Base-by-base conservation (phyloP, 257 asterid genomes). In the Fraxinus cuspidata region DNA sequence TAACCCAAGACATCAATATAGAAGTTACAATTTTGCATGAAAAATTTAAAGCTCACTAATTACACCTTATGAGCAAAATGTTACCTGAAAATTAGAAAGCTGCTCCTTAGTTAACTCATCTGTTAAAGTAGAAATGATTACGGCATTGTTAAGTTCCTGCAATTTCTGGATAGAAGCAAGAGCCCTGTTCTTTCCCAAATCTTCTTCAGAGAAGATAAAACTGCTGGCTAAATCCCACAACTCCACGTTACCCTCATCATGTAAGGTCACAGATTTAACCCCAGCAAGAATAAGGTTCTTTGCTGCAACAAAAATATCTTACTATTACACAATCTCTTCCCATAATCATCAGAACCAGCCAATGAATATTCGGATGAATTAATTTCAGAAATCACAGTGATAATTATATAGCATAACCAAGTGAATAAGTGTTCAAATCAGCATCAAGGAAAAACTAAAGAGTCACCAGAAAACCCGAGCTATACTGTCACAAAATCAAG, bases 271-370 rank as follows among this genome's bases (percentile, higher is more conserved):
- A 70, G 90, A 87, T 74, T 84, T 87, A 32, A 87, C 90, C 51
- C 90, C 90, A 73, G 90, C 90, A 64, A 87, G 90, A 40, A 82
- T 75, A 32, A 87, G 84, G 77, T 87, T 87, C 74, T 87, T 87
- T 1, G 90, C 90, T 85, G 88, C 35, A 56, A 81, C 49, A 47
- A 79, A 58, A 69, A 29, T 66, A 19, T 64, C 5, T 12, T 68
- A 47, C 66, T 1, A 40, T 81, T 67, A 76, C 32, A 44, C 64
- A 65, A 18, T n/a, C 29, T 11, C 67, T 72, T 67, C 71, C 73
- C 53, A 47, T n/a, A 6, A 5, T 40, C 12, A 31, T 4, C 16
- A 35, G 40, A 5, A 49, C 34, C 42, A 75, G 71, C 37, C 44
- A 3, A 13, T 64, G n/a, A 74, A 60, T 25, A 60, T 25, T 60